A percentile compares a stretch with the other conserved stretches of the same genome.
These are phyloP conservation scores for Rhododendron molle DNA, from an alignment of 148 eudicot species.

Conservation along the genomic window DNA sequence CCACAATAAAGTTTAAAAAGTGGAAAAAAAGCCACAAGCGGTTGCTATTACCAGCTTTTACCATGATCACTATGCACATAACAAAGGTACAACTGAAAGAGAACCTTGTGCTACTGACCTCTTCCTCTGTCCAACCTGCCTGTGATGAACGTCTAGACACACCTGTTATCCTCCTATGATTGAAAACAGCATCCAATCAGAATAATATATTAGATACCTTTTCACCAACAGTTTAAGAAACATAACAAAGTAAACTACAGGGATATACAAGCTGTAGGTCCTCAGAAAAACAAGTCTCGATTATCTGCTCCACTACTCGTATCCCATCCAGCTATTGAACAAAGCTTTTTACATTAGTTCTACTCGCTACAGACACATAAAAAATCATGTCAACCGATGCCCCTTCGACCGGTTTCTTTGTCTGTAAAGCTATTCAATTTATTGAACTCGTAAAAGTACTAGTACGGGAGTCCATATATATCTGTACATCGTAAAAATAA, in stretches of 20 bases:
- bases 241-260: background rate
- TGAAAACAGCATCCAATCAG: conserved; percentile 3
- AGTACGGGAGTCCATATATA: background rate
- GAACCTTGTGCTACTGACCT: conserved; percentile 38
- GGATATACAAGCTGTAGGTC: background rate
- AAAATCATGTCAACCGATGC: background rate
- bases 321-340: background rate
- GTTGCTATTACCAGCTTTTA: background rate
- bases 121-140: conserved; percentile 89
- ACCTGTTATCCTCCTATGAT: conserved; percentile 36
- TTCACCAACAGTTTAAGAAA: background rate
- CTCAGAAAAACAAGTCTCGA: background rate
- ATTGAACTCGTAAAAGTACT: background rate
- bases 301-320: background rate
- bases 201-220: background rate
- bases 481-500: background rate
- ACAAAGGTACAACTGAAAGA: background rate
- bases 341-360: background rate
- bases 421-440: background rate
- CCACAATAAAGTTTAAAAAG: background rate
- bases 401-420: background rate
- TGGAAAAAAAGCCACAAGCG: background rate
- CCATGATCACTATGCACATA: background rate
- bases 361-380: background rate
- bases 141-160: conserved; percentile 59